Evolutionary conservation across 208 protist genomes (phyloP).

Genomic region (Angomonas deanei): DNA sequence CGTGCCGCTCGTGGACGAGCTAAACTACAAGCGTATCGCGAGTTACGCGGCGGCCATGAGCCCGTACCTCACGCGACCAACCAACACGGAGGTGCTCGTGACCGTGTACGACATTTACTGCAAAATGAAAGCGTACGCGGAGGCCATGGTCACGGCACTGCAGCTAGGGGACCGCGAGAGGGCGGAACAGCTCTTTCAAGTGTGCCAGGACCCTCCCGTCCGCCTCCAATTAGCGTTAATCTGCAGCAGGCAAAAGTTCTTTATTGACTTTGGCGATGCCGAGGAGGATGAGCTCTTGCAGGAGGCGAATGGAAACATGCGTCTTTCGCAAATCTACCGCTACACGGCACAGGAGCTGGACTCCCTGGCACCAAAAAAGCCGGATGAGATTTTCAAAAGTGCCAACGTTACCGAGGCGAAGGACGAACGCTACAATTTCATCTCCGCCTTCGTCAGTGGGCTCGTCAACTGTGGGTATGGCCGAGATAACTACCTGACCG

Average conservation of each 20-base stretch:
- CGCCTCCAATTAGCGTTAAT: conserved; percentile 93
- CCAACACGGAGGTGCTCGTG: conserved; percentile 87
- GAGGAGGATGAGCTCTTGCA: conserved; percentile 81
- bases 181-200: conserved; percentile 74
- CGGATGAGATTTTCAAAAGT: conserved; percentile 98
- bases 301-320: conserved; percentile 93
- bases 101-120: conserved; percentile 92
- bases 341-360: conserved; percentile 93
- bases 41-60: conserved; percentile 92
- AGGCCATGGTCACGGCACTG: conserved; percentile 90
- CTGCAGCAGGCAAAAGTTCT: conserved; percentile 86
- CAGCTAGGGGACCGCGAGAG: conserved; percentile 76
- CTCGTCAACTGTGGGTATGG: conserved; percentile 95
- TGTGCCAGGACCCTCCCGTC: conserved; percentile 52
- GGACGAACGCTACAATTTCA: conserved; percentile 94
- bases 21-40: conserved; percentile 95
- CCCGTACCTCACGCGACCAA: conserved; percentile 94
- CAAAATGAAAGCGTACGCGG: conserved; percentile 86
- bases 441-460: conserved; percentile 96
- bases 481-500: conserved; percentile 96
- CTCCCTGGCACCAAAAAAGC: conserved; percentile 94
- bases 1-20: conserved; percentile 84
- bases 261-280: conserved; percentile 64
- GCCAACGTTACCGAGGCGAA: conserved; percentile 41
- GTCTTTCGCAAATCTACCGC: conserved; percentile 93